Evolutionary conservation across 2,329 filamentous ascomycete species (phyloP), one percentile per base, ranked within the genome.

Genomic region (Trichoderma simmonsii): DNA sequence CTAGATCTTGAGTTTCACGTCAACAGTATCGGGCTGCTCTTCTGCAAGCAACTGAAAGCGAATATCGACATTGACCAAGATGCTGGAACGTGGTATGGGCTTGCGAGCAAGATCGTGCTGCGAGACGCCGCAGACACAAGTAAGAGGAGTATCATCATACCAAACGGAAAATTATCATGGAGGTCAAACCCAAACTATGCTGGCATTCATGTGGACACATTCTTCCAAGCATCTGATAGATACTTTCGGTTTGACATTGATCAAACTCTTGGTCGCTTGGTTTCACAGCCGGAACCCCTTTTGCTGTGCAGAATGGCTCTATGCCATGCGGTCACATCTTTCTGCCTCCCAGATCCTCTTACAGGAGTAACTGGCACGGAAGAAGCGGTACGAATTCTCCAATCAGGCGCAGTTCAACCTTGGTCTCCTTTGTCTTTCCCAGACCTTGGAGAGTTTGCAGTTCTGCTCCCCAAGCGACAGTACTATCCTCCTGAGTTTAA

Each of bases 251-350:
- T 86, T 64, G 80, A 79, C 0, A 85, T 92, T 57, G 85, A 92
- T 61, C 76, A 83, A 1, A 76, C 87, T 0, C 81, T 93, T 2
- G 85, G 87, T 0, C 83, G 87, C 0, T 77, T 93, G 0, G 83
- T 86, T 3, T 91, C 89, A 48, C 82, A 89, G 0, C 80, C 87
- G 0, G 90, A 92, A 60, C 87, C 87, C 0, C 77, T 77, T 0
- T 78, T 90, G 0, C 79, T 89, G 0, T 90, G 89, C 70, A 81
- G 81, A 1, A 91, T 90, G 75, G 89, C 89, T 0, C 78, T 85
- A 4, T 77, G 89, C 1, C 90, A 93, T 75, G 90, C 90, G 0
- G 79, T 85, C 5, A 92, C 90, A 0, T 90, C 90, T 0, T 88
- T 86, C 36, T 75, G 85, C 0, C 43, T 92, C 0, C 85, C 87